These are phyloP conservation scores for Fraxinus greggii DNA, from an alignment of 305 asterid genomes.

Conservation along the genomic window DNA sequence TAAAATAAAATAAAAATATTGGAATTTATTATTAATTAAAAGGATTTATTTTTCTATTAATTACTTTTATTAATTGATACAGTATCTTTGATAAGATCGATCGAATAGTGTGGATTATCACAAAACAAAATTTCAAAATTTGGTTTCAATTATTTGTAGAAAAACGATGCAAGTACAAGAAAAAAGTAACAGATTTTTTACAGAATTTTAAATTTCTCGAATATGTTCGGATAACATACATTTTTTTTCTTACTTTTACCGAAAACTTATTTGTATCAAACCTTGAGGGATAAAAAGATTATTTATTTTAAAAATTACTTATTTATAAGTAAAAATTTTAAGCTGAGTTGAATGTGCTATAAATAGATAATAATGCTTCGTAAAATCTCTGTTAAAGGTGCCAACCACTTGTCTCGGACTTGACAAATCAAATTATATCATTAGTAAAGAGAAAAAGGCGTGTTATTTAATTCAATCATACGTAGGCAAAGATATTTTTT, in stretches of 20 bases:
- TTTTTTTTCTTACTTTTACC: background rate
- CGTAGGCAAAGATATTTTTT: no score
- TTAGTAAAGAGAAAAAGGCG: no score
- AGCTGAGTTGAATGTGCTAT: background rate
- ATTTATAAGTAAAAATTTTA: no score
- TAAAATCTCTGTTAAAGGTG: no score
- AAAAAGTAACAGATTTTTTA: no score
- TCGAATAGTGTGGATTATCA: background rate
- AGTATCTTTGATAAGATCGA: background rate
- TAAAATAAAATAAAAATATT: background rate
- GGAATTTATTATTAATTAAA: no score
- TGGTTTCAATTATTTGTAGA: background rate
- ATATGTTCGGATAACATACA: background rate
- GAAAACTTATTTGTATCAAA: background rate
- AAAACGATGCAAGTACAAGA: no score
- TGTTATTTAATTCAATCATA: no score
- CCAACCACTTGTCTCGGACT: no score
- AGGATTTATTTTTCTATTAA: background rate
- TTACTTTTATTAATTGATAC: background rate
- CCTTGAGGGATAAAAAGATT: background rate
- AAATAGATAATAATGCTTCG: background rate
- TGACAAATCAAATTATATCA: no score
- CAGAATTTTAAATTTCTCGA: no score
- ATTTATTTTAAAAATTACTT: no score
- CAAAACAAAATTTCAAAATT: background rate